Evolutionary conservation across 2,329 filamentous ascomycete genomes (phyloP).

Genomic region (Chaetomiaceae sp.): DNA sequence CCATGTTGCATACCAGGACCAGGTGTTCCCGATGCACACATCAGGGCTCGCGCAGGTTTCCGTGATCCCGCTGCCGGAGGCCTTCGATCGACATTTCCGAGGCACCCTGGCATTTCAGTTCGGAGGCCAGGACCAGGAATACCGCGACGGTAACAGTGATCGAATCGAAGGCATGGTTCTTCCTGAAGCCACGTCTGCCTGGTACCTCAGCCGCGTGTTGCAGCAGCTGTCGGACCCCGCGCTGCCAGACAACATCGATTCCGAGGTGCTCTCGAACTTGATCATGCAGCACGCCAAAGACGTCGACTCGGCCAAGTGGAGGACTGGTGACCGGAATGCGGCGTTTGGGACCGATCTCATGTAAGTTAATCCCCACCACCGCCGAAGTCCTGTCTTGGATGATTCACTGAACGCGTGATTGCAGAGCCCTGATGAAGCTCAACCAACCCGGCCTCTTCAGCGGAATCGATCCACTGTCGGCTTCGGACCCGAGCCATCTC

Average conservation of each 20-base stretch:
- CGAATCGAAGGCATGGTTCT: constrained; percentile 24
- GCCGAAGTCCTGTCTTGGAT: constrained; percentile 1
- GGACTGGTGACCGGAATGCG: constrained; percentile 22
- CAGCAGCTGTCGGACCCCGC: constrained; percentile 18
- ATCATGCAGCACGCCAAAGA: constrained; percentile 21
- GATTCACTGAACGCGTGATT: constrained; percentile 10
- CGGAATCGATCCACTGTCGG: constrained; percentile 3
- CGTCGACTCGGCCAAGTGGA: constrained; percentile 22
- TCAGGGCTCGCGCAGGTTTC: constrained; percentile 14
- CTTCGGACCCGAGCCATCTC: constrained; percentile 8
- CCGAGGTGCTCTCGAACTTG: constrained; percentile 17
- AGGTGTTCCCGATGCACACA: constrained; percentile 24
- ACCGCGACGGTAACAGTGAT: constrained; percentile 20
- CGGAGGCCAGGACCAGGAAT: constrained; percentile 5
- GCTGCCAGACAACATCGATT: constrained; percentile 5
- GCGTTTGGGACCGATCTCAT: constrained; percentile 26
- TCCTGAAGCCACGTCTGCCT: constrained; percentile 27
- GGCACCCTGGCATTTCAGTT: constrained; percentile 15
- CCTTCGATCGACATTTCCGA: constrained; percentile 22
- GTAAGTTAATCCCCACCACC: constrained; percentile 15
- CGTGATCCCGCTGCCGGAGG: constrained; percentile 24
- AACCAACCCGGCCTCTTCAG: constrained; percentile 24
- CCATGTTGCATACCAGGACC: constrained; percentile 25
- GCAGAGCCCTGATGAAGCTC: constrained; percentile 27
- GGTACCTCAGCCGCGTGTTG: constrained; percentile 23